Percentiles rank a stretch among this genome's conserved stretches.
These are phyloP conservation scores for Hypoxylon sp. DNA, from an alignment of 2,329 filamentous ascomycete species.

Conservation along the genomic window DNA sequence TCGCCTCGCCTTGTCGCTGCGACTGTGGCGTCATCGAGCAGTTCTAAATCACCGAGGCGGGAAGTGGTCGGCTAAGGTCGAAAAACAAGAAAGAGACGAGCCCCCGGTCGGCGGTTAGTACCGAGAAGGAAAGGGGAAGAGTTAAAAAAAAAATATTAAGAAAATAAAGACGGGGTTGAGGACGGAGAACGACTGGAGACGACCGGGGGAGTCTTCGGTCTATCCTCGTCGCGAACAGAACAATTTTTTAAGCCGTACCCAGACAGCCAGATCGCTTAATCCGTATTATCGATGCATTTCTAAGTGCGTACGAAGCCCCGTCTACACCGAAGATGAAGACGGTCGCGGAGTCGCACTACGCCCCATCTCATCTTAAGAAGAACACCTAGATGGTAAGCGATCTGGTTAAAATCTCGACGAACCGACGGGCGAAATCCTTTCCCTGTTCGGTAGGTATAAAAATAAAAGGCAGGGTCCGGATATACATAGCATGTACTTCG, in stretches of 20 bases:
- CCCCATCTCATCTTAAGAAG: conserved; percentile 8
- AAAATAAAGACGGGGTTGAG: conserved; percentile 18
- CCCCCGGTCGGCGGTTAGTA: conserved; percentile 4
- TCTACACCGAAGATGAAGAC: conserved; percentile 13
- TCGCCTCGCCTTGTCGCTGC: conserved; percentile 20
- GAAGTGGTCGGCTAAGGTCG: conserved; percentile 28
- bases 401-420: conserved; percentile 30
- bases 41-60: conserved; percentile 25
- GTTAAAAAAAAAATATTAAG: too few species aligned
- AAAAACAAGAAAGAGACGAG: conserved; percentile 1
- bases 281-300: conserved; percentile 15
- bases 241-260: conserved; percentile 24
- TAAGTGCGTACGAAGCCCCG: not conserved
- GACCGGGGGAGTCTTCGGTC: conserved; percentile 1
- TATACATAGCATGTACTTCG: conserved; percentile 2
- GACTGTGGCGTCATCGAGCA: conserved; percentile 33
- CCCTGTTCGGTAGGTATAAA: conserved; percentile 31
- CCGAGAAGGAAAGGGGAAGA: too few species aligned
- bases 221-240: conserved; percentile 11
- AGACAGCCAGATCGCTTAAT: conserved; percentile 21
- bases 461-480: conserved; percentile 7
- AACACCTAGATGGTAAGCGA: conserved; percentile 25
- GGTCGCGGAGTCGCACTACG: not conserved
- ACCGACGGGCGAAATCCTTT: conserved; percentile 26
- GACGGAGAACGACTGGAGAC: not conserved